Conservation (phyloP, 1,139 yeast genomes). For the Candida sojae region DNA sequence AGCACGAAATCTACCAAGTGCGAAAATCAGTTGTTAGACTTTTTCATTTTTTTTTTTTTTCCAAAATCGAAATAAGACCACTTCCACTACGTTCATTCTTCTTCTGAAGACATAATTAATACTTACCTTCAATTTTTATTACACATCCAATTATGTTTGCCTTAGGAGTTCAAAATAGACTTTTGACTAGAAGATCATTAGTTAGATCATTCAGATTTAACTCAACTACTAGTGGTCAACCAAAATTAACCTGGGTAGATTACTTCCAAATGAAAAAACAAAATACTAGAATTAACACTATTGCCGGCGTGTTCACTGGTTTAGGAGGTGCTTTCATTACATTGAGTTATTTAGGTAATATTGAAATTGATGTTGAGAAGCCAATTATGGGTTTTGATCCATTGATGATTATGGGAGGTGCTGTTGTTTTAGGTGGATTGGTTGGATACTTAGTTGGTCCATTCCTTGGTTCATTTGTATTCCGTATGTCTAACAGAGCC, state of each 20-base stretch:
- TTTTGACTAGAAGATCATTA: slow-evolving; percentile 8
- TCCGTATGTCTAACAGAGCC: slow-evolving; percentile 55
- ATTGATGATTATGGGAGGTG: slow-evolving; percentile 70
- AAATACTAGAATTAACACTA: slow-evolving; percentile 69
- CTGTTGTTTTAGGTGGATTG: slow-evolving; percentile 67
- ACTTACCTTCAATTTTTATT: neutral
- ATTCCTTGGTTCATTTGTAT: slow-evolving; percentile 68
- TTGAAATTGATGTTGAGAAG: slow-evolving; percentile 83
- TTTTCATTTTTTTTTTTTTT: neutral
- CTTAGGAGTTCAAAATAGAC: slow-evolving; percentile 14
- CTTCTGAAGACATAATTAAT: neutral
- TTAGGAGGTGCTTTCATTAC: slow-evolving; percentile 68
- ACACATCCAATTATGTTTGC: slow-evolving; percentile 10
- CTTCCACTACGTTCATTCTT: neutral
- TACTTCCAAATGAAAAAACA: slow-evolving; percentile 75
- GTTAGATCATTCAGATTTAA: slow-evolving; percentile 21
- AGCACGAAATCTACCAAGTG: neutral
- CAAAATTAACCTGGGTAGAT: slow-evolving; percentile 65
- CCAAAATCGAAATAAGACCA: slow-evolving; percentile 1
- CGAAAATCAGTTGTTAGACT: neutral
- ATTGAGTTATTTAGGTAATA: slow-evolving; percentile 74
- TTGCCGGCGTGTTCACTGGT: slow-evolving; percentile 69
- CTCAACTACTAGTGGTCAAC: slow-evolving; percentile 12
- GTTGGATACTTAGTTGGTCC: slow-evolving; percentile 87
- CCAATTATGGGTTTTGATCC: slow-evolving; percentile 87